Base-by-base conservation (phyloP, 2,329 filamentous ascomycete species). In the Teratosphaeria gauchensis region DNA sequence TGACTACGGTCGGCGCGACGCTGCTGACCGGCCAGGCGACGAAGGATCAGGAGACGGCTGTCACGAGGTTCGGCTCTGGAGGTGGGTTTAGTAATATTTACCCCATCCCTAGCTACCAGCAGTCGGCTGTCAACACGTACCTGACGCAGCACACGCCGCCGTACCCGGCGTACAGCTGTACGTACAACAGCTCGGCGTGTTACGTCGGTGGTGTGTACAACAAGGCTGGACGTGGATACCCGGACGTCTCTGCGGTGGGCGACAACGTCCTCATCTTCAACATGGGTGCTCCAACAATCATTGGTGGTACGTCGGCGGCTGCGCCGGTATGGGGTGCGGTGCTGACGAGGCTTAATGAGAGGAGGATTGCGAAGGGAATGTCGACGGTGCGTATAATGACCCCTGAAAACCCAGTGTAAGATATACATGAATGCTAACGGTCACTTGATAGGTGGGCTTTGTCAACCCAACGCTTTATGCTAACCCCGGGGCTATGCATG, bases 131-230 rank as follows among this genome's bases (percentile, higher is more conserved):
- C 1, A 53, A 38, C 16, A 59, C 62, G 11, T 78, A 75, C 74
- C 70, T 71, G 31, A 56, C 56, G 12, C 62, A 60, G 14, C 57
- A 66, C 60, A 63, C 64, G 7, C 65, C 68, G 8, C 58, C 61
- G 8, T 69, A 72, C 57, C 63, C 63, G 14, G 65, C 61, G 58
- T 59, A 59, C 54, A 16, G 19, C 4, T 48, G 57, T 38, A 58
- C 42, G 11, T 68, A 70, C 59, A 77, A 55, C 67, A 70, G 83
- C 60, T 78, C 76, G 33, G 78, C 82, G 63, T 81, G 78, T 3
- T 84, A 84, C 66, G 78, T 78, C 51, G 75, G 61, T 51, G 56
- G 31, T 64, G 73, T 58, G 33, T 65, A 66, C 66, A 68, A 67
- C 61, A 57, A 55, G 1, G 56, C n/a, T 24, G 56, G 56, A 5